Evolutionary conservation across 306 rosid genomes (phyloP).

Genomic region (Fragaria nilgerrensis): DNA sequence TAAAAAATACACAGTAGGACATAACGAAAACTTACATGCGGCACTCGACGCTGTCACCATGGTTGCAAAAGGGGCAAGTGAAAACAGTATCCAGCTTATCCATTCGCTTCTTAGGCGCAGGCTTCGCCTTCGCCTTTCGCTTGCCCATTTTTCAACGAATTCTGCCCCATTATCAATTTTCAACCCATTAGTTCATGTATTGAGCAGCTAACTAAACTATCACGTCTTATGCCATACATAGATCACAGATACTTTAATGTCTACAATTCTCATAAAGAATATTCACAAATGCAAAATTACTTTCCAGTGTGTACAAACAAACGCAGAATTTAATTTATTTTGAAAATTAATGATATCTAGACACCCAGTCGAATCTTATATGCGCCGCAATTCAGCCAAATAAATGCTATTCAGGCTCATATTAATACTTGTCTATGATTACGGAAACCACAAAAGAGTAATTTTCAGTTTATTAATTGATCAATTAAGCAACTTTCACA

Average conservation of each 20-base stretch:
- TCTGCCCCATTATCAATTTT: conserved; percentile 25
- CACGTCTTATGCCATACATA: background rate
- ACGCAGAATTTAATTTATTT: background rate
- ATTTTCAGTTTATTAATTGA: background rate
- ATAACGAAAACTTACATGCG: conserved; percentile 52
- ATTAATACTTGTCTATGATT: background rate
- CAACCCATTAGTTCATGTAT: background rate
- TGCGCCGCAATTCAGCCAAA: background rate
- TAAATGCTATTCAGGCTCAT: background rate
- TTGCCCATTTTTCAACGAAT: conserved; percentile 69
- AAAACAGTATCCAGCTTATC: conserved; percentile 96
- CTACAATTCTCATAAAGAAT: background rate
- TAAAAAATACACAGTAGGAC: background rate
- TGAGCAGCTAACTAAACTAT: background rate
- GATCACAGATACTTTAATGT: background rate
- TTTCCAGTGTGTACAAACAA: background rate
- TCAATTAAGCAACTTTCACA: background rate
- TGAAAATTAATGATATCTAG: no score
- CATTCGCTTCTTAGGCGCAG: conserved; percentile 90
- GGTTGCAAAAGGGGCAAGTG: conserved; percentile 91
- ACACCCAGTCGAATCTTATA: background rate
- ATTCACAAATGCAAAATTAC: background rate
- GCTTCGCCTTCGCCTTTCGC: conserved; percentile 92
- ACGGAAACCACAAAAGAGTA: background rate
- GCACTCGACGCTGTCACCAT: conserved; percentile 80